Evolutionary conservation across 1,284 basidiomycete genomes (phyloP).

Genomic region (Puccinia horiana): DNA sequence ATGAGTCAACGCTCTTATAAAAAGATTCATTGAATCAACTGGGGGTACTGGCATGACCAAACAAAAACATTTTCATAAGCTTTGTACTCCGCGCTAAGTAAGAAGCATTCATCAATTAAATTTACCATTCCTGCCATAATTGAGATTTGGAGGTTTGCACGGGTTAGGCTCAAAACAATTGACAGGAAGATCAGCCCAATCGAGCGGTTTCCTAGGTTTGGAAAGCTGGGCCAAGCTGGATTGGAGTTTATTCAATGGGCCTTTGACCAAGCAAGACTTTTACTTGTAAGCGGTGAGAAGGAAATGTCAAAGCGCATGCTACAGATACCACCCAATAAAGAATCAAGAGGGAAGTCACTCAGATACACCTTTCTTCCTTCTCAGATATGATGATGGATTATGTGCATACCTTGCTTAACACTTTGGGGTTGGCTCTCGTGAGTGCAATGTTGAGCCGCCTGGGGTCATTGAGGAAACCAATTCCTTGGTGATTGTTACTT

Average conservation of each 20-base stretch:
- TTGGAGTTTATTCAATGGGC: constrained; percentile 92
- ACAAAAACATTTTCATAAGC: background rate
- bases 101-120: background rate
- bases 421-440: constrained; percentile 96
- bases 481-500: constrained; percentile 98
- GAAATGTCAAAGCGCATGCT: constrained; percentile 98
- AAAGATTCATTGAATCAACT: constrained; percentile 90
- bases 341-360: background rate
- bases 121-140: constrained; percentile 32
- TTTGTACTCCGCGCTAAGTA: background rate
- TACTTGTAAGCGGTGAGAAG: constrained; percentile 98
- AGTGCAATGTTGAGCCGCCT: constrained; percentile 94
- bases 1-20: constrained; percentile 89
- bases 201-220: constrained; percentile 76
- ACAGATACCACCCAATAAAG: constrained; percentile 26
- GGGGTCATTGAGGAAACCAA: constrained; percentile 98
- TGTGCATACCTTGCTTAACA: constrained; percentile 83
- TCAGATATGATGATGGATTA: background rate
- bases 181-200: constrained; percentile 50
- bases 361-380: background rate
- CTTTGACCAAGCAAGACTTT: constrained; percentile 89
- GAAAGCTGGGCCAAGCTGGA: constrained; percentile 98
- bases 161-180: constrained; percentile 54
- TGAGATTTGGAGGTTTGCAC: constrained; percentile 50
- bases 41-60: constrained; percentile 71